Percentiles rank a stretch among this genome's conserved stretches.
phyloP scores from a whole-genome alignment of 257 asterid species.

The Verbena officinalis region DNA sequence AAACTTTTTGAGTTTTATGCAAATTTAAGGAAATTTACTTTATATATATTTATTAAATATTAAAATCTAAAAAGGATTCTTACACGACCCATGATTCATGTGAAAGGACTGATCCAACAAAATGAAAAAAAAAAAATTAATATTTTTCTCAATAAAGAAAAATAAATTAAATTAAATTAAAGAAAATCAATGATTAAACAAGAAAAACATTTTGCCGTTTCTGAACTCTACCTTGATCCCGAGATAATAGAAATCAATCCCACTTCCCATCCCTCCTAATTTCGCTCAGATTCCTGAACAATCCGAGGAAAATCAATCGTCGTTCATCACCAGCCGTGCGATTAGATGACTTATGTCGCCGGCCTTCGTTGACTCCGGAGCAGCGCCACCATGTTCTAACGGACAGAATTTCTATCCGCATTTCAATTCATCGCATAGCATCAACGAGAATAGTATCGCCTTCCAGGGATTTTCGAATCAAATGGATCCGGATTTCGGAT shows the following conservation, averaged over 20 bases:
- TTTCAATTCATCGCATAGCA: conserved; percentile 27
- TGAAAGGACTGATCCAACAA: conserved; percentile 18
- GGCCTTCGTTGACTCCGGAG: conserved; percentile 57
- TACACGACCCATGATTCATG: neutral
- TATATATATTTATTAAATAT: neutral
- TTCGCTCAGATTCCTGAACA: conserved; percentile 17
- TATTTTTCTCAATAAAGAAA: neutral
- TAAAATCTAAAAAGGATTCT: neutral
- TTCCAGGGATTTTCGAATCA: conserved; percentile 4
- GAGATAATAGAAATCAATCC: conserved; percentile 24
- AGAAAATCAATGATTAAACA: conserved; percentile 1
- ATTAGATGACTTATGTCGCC: conserved; percentile 68
- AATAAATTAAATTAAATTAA: neutral
- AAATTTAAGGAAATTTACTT: no score
- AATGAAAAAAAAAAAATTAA: neutral
- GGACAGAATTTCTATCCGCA: conserved; percentile 47
- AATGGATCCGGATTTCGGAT: conserved; percentile 75
- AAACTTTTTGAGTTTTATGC: neutral
- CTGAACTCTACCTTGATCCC: conserved; percentile 27
- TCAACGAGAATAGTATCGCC: conserved; percentile 7
- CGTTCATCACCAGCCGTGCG: conserved; percentile 33
- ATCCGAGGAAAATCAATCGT: conserved; percentile 32
- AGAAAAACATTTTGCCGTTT: neutral
- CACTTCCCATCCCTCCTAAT: conserved; percentile 14
- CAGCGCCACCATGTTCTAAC: conserved; percentile 38